Evolutionary conservation across 2,329 filamentous ascomycete genomes (phyloP), one percentile per base, ranked within the genome.

Genomic region (Stagonosporopsis vannaccii): DNA sequence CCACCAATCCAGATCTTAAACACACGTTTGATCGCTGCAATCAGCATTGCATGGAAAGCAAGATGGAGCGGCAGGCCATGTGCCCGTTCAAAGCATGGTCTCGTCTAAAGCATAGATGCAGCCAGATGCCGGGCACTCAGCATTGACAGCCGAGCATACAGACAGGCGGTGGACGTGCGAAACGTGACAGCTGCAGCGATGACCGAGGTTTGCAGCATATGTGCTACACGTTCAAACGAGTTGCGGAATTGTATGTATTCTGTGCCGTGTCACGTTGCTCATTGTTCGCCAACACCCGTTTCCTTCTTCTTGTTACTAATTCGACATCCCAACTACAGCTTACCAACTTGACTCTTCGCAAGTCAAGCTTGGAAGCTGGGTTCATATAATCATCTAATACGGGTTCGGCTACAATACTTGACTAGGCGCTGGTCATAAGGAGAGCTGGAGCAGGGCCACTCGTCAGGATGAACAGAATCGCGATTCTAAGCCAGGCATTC

Each of bases 61-160:
- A 40, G 33, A 48, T 48, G 39, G 55, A 48, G 54, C 60, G 63
- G 61, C 50, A 55, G 53, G 55, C 47, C 50, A 56, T 58, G 44
- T 51, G 40, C 50, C 61, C 56, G 58, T 65, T 60, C 61, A 72
- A 53, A 67, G 67, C 66, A 43, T 53, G 8, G 33, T 59, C 58
- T 59, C 44, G 61, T 54, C 52, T 43, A 43, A 47, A 50, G 35
- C 49, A 39, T 60, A 42, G 35, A 58, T 60, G 36, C 58, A 62
- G 57, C 61, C 60, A 53, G 52, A 65, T 72, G 62, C 70, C 49
- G 55, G 64, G 51, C 41, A 46, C 23, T 65, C 50, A 70, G 72
- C 72, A 74, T 74, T 70, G 65, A 69, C 55, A 58, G 60, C 61
- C 56, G 60, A 65, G 66, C 46, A 44, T 39, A 55, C 40, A 44